phyloP scores from a whole-genome alignment of 345 rosid species.

The Pistacia integerrima region DNA sequence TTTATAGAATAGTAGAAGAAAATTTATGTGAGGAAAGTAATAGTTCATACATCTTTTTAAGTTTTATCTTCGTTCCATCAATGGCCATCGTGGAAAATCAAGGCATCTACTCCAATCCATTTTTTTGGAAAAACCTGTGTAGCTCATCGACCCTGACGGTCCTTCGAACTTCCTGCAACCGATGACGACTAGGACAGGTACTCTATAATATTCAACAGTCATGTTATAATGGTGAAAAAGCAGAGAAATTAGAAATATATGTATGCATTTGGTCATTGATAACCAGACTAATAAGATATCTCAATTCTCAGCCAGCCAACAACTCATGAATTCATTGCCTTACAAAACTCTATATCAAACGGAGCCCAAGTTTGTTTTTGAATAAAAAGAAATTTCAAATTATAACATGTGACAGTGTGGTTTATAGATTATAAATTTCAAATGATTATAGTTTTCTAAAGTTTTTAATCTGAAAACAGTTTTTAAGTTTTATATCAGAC shows the following conservation, averaged over 20 bases:
- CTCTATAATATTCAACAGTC: slow-evolving; percentile 75
- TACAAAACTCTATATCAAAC: no score
- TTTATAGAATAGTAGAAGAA: not conserved
- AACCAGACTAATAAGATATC: no score
- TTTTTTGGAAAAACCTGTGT: slow-evolving; percentile 57
- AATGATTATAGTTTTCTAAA: no score
- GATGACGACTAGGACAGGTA: slow-evolving; percentile 62
- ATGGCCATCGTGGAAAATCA: slow-evolving; percentile 79
- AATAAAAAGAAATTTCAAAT: no score
- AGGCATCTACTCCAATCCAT: slow-evolving; percentile 72
- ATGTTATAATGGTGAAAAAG: slow-evolving; percentile 70
- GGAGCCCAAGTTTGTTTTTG: no score
- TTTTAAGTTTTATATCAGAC: no score
- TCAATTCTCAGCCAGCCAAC: not conserved
- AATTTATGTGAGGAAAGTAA: not conserved
- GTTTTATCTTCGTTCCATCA: slow-evolving; percentile 91
- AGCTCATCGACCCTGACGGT: slow-evolving; percentile 64
- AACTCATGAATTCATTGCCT: no score
- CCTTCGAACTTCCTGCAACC: slow-evolving; percentile 43
- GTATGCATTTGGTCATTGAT: no score
- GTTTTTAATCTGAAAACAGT: no score
- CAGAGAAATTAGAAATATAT: not conserved
- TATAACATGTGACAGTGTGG: no score
- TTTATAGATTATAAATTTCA: no score
- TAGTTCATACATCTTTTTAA: slow-evolving; percentile 5